Evolutionary conservation across 768 basidiomycete genomes (phyloP), one percentile per base, ranked within the genome.

Genomic region (Galerina sulciceps): DNA sequence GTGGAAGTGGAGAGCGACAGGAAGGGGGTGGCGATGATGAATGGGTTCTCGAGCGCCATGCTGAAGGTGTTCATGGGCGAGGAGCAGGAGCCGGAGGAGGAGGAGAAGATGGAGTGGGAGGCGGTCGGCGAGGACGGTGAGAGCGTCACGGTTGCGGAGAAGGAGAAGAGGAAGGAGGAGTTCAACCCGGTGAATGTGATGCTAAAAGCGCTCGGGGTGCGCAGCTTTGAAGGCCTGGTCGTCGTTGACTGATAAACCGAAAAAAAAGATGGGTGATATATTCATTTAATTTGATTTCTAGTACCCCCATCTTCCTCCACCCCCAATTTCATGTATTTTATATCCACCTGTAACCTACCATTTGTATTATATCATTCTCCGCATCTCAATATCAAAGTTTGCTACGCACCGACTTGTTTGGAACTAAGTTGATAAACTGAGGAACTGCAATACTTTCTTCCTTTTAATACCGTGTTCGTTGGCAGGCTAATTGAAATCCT

Each of bases 11-110:
- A 74, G 47, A 77, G 75, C 17, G 81, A 85, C 34, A 72, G 74
- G 67, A 75, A 81, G 69, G 89, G 89, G 0, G 88, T 89, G 35
- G 86, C 87, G 47, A 71, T 90, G 68, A 73, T 91, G 75, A 88
- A 81, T 66, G 90, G 90, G 49, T 90, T 86, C 66, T 88, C 86
- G 53, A 79, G 85, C 17, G 78, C 84, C 55, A 76, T 90, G 80
- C 71, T 91, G 76, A 91, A 90, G 75, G 77, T 85, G 57, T 90
- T 91, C 64, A 83, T 91, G 81, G 85, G 81, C 10, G 83, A 81
- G 43, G 74, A 70, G 10, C 77, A 69, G 18, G 76, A 62, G 6
- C 69, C 70, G 26, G 74, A 76, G 70, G 41, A 37, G 20, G 65
- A 70, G 47, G 67, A 68, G 52, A 67, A 69, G 56, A 74, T 45